Evolutionary conservation across 371 early-diverging fungal genomes (phyloP), one percentile per base, ranked within the genome.

Genomic region (Encephalitozoon romaleae): DNA sequence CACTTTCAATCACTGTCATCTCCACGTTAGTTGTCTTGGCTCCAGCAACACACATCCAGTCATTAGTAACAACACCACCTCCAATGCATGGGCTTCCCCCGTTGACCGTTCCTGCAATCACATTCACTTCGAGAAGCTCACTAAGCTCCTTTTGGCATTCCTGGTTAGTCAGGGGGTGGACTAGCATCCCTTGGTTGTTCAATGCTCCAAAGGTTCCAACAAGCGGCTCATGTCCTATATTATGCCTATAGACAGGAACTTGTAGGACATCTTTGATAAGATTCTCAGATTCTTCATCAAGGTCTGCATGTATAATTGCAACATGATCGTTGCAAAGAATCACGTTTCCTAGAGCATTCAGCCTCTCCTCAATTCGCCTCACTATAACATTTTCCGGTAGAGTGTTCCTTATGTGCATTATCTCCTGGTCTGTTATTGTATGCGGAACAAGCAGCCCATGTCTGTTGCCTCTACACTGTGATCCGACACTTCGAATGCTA

Each of bases 251-350:
- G 11, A 98, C 98, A 86, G 97, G 96, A 25, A 99, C 97, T 77
- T 90, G 89, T 32, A 99, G 87, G 15, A 92, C 92, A 86, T 99
- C 96, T 42, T 92, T 91, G 86, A 99, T 96, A 70, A 94, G 91
- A 83, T 97, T 96, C 84, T 95, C 94, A 8, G 96, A 97, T 84
- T 95, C 96, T 77, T 82, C 64, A 45, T 67, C 70, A 55, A 99
- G 88, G 83, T 99, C 99, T 9, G 96, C 95, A 83, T 97, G 96
- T 21, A 95, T 94, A 12, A 99, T 85, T n/a, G 96, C 98, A 55
- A 94, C 93, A 82, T 96, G 92, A 84, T 99, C 99, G 84, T 99
- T 99, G 88, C 98, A 98, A 9, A 95, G 92, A 86, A 99, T 93
- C 30, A 96, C 94, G 84, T 99, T 99, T 73, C 99, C 99, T 34